Percentiles rank a stretch among this genome's conserved stretches.
Conservation (phyloP, 305 asterid genomes). For the Fraxinus angustifolia region DNA sequence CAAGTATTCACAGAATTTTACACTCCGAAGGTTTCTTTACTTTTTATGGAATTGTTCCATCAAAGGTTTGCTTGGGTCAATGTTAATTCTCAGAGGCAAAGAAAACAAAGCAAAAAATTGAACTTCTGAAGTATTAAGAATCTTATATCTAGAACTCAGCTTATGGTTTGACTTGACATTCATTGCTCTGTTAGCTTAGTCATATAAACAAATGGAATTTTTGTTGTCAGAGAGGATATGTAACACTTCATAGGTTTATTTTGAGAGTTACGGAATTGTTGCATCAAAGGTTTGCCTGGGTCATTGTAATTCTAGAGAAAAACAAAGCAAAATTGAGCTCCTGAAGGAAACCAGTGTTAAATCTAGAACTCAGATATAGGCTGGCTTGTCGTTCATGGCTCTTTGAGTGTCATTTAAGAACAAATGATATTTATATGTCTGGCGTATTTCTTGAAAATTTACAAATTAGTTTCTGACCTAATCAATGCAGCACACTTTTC, state of each 20-base stretch:
- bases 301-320: neutral
- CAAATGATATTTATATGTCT: neutral
- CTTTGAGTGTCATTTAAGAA: neutral
- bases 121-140: neutral
- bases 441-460: neutral
- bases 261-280: neutral
- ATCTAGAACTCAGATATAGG: neutral
- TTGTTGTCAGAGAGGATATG: neutral
- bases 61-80: neutral
- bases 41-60: neutral
- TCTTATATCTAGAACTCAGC: neutral
- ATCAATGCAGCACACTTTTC: neutral
- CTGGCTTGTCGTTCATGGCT: neutral
- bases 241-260: neutral
- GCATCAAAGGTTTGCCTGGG: neutral
- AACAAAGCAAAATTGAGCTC: neutral
- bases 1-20: neutral
- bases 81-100: neutral
- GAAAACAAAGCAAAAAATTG: neutral
- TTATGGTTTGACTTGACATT: neutral
- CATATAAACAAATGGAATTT: neutral
- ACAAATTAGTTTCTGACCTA: neutral
- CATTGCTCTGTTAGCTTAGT: neutral
- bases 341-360: neutral
- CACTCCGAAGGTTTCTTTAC: neutral